These are phyloP conservation scores for Nigrospora sphaerica DNA, from an alignment of 2,329 filamentous ascomycete species.

Conservation along the genomic window DNA sequence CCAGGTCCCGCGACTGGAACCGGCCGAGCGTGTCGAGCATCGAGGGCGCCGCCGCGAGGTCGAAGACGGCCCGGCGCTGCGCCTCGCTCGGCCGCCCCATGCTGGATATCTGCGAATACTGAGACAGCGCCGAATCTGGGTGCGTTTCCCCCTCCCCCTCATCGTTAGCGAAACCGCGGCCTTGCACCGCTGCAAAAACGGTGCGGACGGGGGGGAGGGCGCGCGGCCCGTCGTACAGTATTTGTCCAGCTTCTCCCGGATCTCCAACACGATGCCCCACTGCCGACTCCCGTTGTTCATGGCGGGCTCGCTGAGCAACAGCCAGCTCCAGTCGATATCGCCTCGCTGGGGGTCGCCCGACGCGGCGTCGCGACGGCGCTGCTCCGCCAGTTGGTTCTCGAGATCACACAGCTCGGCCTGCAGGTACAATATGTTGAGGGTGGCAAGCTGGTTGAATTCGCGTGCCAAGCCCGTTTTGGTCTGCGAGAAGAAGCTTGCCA, in stretches of 20 bases:
- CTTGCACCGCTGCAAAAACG: background rate
- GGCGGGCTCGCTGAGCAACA: background rate
- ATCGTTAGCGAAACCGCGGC: background rate
- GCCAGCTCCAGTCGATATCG: slow-evolving; percentile 2
- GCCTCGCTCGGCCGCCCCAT: background rate
- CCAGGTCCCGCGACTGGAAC: slow-evolving; percentile 3
- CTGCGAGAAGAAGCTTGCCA: slow-evolving; percentile 2
- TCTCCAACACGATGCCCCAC: slow-evolving; percentile 3
- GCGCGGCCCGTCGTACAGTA: background rate
- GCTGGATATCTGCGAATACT: background rate
- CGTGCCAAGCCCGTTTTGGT: slow-evolving; percentile 1
- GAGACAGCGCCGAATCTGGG: background rate
- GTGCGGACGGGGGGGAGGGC: background rate
- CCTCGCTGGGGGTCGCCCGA: background rate
- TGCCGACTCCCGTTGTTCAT: slow-evolving; percentile 2
- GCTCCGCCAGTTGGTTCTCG: background rate
- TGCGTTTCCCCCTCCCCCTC: too few relatives aligned
- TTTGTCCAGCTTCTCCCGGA: slow-evolving; percentile 1
- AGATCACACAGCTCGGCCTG: slow-evolving; percentile 4
- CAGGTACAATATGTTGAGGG: slow-evolving; percentile 3
- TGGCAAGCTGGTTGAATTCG: slow-evolving; percentile 2
- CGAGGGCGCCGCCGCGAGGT: slow-evolving; percentile 1
- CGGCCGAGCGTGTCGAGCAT: slow-evolving; percentile 1
- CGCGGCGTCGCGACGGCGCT: background rate
- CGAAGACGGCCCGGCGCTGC: background rate